These are phyloP conservation scores for Coemansia erecta DNA, from an alignment of 192 early-diverging fungal genomes.

Conservation along the genomic window DNA sequence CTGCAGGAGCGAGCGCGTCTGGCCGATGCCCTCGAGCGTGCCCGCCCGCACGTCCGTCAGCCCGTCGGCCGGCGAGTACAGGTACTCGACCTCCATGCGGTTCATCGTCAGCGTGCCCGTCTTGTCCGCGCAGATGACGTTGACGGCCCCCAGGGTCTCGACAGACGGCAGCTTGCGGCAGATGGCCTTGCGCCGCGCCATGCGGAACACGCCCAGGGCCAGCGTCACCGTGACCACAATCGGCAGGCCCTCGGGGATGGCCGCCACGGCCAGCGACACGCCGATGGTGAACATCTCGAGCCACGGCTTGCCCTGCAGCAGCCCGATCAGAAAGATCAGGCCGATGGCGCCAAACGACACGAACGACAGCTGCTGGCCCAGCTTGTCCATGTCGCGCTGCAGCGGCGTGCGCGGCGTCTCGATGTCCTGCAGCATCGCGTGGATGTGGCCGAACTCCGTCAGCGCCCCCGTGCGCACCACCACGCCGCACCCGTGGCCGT, in stretches of 20 bases:
- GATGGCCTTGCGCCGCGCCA: constrained; percentile 90
- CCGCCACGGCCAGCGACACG: constrained; percentile 86
- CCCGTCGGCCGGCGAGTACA: constrained; percentile 64
- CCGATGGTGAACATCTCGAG: constrained; percentile 97
- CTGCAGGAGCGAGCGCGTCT: constrained; percentile 43
- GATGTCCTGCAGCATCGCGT: constrained; percentile 90
- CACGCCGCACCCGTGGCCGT: constrained; percentile 85
- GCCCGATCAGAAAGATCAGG: constrained; percentile 70
- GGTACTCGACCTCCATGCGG: constrained; percentile 87
- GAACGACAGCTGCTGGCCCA: constrained; percentile 58
- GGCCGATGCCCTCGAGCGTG: constrained; percentile 11
- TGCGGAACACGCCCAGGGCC: constrained; percentile 83
- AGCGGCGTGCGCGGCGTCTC: constrained; percentile 89
- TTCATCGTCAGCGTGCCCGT: constrained; percentile 95
- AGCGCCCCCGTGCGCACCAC: constrained; percentile 85
- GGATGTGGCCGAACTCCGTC: constrained; percentile 95
- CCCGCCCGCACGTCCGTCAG: constrained; percentile 39
- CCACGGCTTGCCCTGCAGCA: constrained; percentile 84
- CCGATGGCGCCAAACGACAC: constrained; percentile 86
- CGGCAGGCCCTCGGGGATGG: constrained; percentile 97
- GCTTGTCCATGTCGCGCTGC: constrained; percentile 92
- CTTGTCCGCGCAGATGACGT: constrained; percentile 95
- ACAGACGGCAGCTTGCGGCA: constrained; percentile 94
- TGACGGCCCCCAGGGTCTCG: constrained; percentile 91
- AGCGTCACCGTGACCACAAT: constrained; percentile 97